These are phyloP conservation scores for Prosopis cineraria DNA, from an alignment of 306 rosid species.

Conservation along the genomic window DNA sequence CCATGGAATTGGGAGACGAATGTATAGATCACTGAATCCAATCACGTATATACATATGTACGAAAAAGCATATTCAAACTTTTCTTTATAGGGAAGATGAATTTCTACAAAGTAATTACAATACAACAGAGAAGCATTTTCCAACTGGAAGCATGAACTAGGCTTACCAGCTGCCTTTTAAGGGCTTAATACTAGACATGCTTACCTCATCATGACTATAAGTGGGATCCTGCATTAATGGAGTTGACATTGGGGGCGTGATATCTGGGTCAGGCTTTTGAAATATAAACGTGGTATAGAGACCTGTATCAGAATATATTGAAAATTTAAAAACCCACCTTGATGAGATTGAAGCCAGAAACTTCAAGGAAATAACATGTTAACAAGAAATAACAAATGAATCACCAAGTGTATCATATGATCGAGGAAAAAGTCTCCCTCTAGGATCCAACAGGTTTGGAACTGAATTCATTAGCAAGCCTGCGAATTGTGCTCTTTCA, in stretches of 20 bases:
- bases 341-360: constrained; percentile 17
- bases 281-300: constrained; percentile 86
- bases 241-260: constrained; percentile 66
- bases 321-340: neutral
- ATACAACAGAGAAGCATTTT: neutral
- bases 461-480: constrained; percentile 60
- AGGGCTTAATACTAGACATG: neutral
- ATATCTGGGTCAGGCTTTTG: constrained; percentile 94
- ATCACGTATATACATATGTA: neutral
- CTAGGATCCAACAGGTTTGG: constrained; percentile 85
- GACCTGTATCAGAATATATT: constrained; percentile 57
- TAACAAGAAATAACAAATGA: constrained; percentile 27
- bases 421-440: constrained; percentile 93
- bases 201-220: constrained; percentile 81
- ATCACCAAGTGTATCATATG: constrained; percentile 84
- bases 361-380: neutral
- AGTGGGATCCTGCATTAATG: constrained; percentile 58
- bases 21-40: neutral
- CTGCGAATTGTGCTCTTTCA: constrained; percentile 79
- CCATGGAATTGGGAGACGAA: constrained; percentile 6
- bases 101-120: neutral
- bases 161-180: constrained; percentile 5
- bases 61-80: neutral
- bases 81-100: neutral
- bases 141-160: neutral